These are phyloP conservation scores for Alectoria sarmentosa DNA, from an alignment of 495 filamentous ascomycete species.

Conservation along the genomic window DNA sequence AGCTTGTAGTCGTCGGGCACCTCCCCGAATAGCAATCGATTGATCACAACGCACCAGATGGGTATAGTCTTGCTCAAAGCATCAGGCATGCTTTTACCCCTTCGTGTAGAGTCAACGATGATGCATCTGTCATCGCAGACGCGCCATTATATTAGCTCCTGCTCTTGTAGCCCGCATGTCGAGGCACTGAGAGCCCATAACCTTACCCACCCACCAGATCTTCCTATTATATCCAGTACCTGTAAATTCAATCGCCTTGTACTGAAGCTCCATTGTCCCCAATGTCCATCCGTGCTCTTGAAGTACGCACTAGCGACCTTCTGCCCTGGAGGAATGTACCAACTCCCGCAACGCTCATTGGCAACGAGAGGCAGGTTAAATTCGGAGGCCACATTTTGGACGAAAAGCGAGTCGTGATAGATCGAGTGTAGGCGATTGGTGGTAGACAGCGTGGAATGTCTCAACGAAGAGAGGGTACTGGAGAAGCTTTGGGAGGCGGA, in stretches of 20 bases:
- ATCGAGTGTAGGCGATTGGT: conserved; percentile 73
- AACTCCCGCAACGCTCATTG: conserved; percentile 91
- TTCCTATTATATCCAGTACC: conserved; percentile 55
- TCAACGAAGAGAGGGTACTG: conserved; percentile 33
- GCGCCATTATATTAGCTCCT: not conserved
- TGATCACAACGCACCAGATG: conserved; percentile 85
- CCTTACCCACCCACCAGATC: conserved; percentile 53
- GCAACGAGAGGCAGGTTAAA: conserved; percentile 72
- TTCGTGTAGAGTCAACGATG: conserved; percentile 89
- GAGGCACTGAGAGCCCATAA: conserved; percentile 14
- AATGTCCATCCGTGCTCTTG: conserved; percentile 96
- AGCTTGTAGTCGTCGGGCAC: conserved; percentile 43
- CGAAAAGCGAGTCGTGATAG: conserved; percentile 59
- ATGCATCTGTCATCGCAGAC: conserved; percentile 53
- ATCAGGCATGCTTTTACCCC: conserved; percentile 94
- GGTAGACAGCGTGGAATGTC: conserved; percentile 64
- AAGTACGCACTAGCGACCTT: conserved; percentile 80
- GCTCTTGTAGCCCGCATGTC: not conserved
- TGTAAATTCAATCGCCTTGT: conserved; percentile 77
- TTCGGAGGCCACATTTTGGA: conserved; percentile 45
- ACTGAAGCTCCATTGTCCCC: conserved; percentile 83
- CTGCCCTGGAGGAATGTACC: conserved; percentile 70
- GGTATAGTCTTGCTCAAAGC: conserved; percentile 89
- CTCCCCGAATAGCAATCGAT: conserved; percentile 67
- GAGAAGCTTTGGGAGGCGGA: conserved; percentile 26